These are phyloP conservation scores for Suillus cothurnatus DNA, from an alignment of 768 basidiomycete species.

Conservation along the genomic window DNA sequence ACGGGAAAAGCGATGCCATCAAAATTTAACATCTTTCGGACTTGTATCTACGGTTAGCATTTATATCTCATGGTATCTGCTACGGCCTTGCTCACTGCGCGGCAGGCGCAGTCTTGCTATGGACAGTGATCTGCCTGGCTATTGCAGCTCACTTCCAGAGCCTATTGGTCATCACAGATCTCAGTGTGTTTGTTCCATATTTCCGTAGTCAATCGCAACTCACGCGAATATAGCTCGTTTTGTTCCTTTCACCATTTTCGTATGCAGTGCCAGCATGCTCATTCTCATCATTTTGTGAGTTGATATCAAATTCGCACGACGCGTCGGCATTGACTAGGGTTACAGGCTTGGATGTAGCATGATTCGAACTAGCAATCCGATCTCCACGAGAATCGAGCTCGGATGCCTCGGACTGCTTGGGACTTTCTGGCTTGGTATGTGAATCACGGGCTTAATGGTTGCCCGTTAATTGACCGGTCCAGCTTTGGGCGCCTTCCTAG, in stretches of 20 bases:
- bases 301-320: constrained; percentile 3
- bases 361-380: constrained; percentile 69
- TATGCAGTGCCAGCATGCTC: constrained; percentile 68
- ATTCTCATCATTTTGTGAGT: constrained; percentile 70
- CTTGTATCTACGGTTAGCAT: constrained; percentile 64
- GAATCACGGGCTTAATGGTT: background rate
- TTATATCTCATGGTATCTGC: constrained; percentile 1
- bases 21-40: constrained; percentile 69
- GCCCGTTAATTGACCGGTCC: constrained; percentile 19
- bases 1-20: constrained; percentile 58
- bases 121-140: constrained; percentile 77
- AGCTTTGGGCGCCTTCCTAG: constrained; percentile 77
- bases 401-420: constrained; percentile 70
- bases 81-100: constrained; percentile 11
- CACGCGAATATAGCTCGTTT: constrained; percentile 64
- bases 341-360: constrained; percentile 65
- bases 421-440: constrained; percentile 78
- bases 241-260: constrained; percentile 84
- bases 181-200: constrained; percentile 54
- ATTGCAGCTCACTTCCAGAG: constrained; percentile 79
- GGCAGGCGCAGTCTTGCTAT: constrained; percentile 65
- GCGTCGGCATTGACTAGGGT: constrained; percentile 8
- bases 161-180: constrained; percentile 72
- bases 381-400: constrained; percentile 77
- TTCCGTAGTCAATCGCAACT: background rate